Conservation (phyloP, 192 early-diverging fungal genomes). For the Coemansia furcata region DNA sequence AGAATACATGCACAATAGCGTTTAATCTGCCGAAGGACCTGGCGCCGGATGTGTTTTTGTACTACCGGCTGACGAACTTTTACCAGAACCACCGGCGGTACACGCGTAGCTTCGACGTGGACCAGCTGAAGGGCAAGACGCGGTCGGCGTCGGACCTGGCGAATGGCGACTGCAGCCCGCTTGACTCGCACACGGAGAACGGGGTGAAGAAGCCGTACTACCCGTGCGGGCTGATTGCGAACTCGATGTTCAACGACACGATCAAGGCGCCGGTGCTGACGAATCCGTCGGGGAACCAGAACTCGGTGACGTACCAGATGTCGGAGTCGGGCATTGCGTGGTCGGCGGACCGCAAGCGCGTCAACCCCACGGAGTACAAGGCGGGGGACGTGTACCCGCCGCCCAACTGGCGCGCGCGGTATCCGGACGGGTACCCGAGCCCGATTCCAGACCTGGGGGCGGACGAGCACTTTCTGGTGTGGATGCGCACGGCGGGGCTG, state of each 20-base stretch:
- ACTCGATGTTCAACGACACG: conserved; percentile 92
- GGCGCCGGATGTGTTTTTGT: conserved; percentile 82
- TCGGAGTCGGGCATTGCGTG: conserved; percentile 79
- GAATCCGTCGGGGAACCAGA: conserved; percentile 44
- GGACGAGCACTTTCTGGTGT: conserved; percentile 91
- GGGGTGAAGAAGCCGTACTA: conserved; percentile 63
- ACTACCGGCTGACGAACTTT: conserved; percentile 96
- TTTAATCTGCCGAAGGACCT: conserved; percentile 68
- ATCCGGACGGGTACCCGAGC: conserved; percentile 47
- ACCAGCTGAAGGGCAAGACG: conserved; percentile 74
- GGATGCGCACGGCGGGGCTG: conserved; percentile 96
- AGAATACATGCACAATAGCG: conserved; percentile 67
- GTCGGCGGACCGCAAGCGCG: conserved; percentile 76
- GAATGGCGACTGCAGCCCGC: conserved; percentile 60
- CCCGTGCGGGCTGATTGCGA: conserved; percentile 98
- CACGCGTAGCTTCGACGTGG: conserved; percentile 81
- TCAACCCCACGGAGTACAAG: conserved; percentile 57
- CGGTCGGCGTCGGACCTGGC: conserved; percentile 46
- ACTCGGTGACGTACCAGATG: conserved; percentile 56
- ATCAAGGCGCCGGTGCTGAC: conserved; percentile 59
- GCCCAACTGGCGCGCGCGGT: conserved; percentile 77
- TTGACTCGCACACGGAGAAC: conserved; percentile 28
- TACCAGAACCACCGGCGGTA: conserved; percentile 99
- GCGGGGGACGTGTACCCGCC: conserved; percentile 71
- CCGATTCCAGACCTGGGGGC: conserved; percentile 58